phyloP scores from a whole-genome alignment of 164 flowering plant species.

The Tetracentron sinense region DNA sequence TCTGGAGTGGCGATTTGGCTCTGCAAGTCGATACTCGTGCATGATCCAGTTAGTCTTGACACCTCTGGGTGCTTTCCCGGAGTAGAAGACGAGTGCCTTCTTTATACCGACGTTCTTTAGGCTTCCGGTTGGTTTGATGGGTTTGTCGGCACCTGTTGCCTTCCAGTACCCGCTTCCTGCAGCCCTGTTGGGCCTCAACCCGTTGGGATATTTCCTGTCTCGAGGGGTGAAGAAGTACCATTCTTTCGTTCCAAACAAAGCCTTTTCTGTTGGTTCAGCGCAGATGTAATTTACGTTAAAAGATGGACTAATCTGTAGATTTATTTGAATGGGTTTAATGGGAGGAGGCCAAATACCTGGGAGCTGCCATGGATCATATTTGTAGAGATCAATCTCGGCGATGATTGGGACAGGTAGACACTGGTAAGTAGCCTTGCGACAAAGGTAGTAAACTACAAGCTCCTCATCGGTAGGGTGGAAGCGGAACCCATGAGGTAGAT shows the following conservation, averaged over 20 bases:
- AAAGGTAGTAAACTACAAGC: no score
- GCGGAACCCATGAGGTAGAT: no score
- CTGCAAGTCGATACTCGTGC: conserved; percentile 28
- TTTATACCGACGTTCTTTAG: conserved; percentile 19
- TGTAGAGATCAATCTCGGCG: no score
- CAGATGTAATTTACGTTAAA: no score
- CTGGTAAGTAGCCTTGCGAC: no score
- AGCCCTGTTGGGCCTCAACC: conserved; percentile 26
- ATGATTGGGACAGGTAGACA: no score
- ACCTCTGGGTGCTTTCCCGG: conserved; percentile 27
- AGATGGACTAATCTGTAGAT: no score
- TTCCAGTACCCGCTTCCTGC: conserved; percentile 27
- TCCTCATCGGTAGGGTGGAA: no score
- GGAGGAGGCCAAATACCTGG: no score
- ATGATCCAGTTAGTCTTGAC: conserved; percentile 29
- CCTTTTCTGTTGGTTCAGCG: conserved; percentile 11
- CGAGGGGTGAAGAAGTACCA: conserved; percentile 31
- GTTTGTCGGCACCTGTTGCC: conserved; percentile 30
- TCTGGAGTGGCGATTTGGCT: conserved; percentile 2
- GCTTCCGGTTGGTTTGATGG: conserved; percentile 15
- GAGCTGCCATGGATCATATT: no score
- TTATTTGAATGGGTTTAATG: no score
- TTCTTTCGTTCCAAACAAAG: conserved; percentile 20
- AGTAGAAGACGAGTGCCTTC: conserved; percentile 25
- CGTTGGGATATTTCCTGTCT: conserved; percentile 27